Evolutionary conservation across 345 rosid genomes (phyloP).

Genomic region (Rhizophora apiculata): DNA sequence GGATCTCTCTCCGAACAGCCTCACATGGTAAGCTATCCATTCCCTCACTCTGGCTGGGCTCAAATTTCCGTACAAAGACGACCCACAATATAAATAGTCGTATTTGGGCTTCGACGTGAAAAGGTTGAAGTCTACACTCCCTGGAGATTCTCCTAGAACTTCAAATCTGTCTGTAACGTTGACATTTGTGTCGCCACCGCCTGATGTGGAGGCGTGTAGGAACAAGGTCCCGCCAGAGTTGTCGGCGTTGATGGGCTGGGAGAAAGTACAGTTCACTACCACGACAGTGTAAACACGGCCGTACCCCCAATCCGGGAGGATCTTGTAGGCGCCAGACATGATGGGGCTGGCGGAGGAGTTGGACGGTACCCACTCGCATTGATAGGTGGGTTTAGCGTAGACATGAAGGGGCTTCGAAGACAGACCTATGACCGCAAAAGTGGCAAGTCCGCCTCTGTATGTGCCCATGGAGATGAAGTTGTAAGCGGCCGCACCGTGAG

Average conservation of each 20-base stretch:
- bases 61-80: conserved; percentile 67
- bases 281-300: conserved; percentile 88
- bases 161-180: conserved; percentile 60
- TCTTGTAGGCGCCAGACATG: conserved; percentile 38
- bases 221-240: conserved; percentile 71
- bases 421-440: conserved; percentile 70
- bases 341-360: conserved; percentile 19
- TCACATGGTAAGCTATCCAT: conserved; percentile 81
- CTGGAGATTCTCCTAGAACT: conserved; percentile 46
- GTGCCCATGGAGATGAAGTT: conserved; percentile 74
- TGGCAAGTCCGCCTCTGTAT: conserved; percentile 70
- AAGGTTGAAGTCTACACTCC: conserved; percentile 34
- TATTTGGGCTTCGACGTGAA: conserved; percentile 54
- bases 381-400: conserved; percentile 57
- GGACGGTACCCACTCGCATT: conserved; percentile 63
- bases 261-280: conserved; percentile 77
- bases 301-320: conserved; percentile 93
- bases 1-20: conserved; percentile 64
- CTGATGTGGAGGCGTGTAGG: conserved; percentile 67
- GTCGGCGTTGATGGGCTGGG: conserved; percentile 42
- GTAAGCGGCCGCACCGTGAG: conserved; percentile 74
- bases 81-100: conserved; percentile 84
- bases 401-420: conserved; percentile 86
- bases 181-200: conserved; percentile 55
- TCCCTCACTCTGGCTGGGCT: conserved; percentile 84